These are phyloP conservation scores for Talaromyces adpressus DNA, from an alignment of 495 filamentous ascomycete species.

Conservation along the genomic window DNA sequence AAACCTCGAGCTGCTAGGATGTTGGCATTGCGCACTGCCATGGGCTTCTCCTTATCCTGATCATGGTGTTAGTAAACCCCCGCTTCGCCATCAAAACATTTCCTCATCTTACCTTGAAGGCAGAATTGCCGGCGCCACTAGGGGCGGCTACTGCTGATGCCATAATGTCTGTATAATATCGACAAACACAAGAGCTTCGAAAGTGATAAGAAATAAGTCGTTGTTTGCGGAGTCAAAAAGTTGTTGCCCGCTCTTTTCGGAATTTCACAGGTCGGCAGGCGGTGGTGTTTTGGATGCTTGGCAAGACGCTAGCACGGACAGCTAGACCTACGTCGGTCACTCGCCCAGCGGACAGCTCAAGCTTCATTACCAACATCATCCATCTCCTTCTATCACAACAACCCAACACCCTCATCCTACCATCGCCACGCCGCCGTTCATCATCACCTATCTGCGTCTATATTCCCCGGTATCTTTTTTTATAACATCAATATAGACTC, in stretches of 20 bases:
- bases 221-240: not conserved
- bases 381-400: constrained; percentile 5
- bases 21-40: constrained; percentile 89
- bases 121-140: constrained; percentile 54
- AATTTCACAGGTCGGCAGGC: constrained; percentile 13
- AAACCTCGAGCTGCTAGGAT: constrained; percentile 94
- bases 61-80: constrained; percentile 22
- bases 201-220: not conserved
- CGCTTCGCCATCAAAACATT: constrained; percentile 12
- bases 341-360: constrained; percentile 3
- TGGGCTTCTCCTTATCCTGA: constrained; percentile 97
- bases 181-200: not conserved
- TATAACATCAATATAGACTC: not conserved
- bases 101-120: constrained; percentile 64
- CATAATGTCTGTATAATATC: constrained; percentile 41
- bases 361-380: constrained; percentile 6
- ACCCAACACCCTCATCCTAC: not conserved
- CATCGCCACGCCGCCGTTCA: not conserved
- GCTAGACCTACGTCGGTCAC: constrained; percentile 2
- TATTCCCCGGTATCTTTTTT: not conserved
- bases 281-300: constrained; percentile 39
- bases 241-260: constrained; percentile 4
- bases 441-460: not conserved
- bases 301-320: constrained; percentile 31
- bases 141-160: constrained; percentile 51